These are phyloP conservation scores for Trametes villosa DNA, from an alignment of 768 basidiomycete species.

Conservation along the genomic window DNA sequence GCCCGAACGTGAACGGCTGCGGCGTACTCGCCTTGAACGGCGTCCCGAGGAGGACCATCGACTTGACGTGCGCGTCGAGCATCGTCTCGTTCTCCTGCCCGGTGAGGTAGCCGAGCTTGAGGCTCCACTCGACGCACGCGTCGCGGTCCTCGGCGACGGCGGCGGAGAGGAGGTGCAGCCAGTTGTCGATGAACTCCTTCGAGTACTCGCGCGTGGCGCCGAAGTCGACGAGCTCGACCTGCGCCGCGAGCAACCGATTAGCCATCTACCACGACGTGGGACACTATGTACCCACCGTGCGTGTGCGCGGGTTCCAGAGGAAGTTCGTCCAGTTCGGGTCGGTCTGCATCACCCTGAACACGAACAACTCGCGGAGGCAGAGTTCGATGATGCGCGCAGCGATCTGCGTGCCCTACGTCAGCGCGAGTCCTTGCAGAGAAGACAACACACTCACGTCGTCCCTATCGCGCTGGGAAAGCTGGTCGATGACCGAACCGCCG, in stretches of 20 bases:
- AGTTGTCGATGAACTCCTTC: conserved; percentile 84
- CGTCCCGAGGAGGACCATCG: conserved; percentile 81
- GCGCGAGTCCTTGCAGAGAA: neutral
- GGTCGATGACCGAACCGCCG: conserved; percentile 60
- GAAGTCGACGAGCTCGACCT: conserved; percentile 93
- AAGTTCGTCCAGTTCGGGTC: conserved; percentile 99
- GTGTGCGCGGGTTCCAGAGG: conserved; percentile 74
- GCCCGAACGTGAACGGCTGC: conserved; percentile 83
- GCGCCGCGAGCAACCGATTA: neutral
- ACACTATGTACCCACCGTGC: conserved; percentile 59
- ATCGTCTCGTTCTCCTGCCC: conserved; percentile 88
- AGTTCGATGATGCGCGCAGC: conserved; percentile 80
- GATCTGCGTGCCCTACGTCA: conserved; percentile 60
- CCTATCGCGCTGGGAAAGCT: conserved; percentile 63
- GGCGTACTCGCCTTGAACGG: conserved; percentile 73
- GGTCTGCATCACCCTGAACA: conserved; percentile 94
- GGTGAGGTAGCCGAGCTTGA: conserved; percentile 85
- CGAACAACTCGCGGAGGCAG: conserved; percentile 88
- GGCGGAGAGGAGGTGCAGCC: conserved; percentile 83
- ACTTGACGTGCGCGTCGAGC: conserved; percentile 84
- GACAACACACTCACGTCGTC: conserved; percentile 69
- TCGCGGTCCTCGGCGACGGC: conserved; percentile 71
- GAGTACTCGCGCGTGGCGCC: conserved; percentile 91
- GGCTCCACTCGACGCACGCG: conserved; percentile 72
- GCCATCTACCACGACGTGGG: neutral